phyloP scores from a whole-genome alignment of 805 yeast genomes.

The Pichia sporocuriosa region DNA sequence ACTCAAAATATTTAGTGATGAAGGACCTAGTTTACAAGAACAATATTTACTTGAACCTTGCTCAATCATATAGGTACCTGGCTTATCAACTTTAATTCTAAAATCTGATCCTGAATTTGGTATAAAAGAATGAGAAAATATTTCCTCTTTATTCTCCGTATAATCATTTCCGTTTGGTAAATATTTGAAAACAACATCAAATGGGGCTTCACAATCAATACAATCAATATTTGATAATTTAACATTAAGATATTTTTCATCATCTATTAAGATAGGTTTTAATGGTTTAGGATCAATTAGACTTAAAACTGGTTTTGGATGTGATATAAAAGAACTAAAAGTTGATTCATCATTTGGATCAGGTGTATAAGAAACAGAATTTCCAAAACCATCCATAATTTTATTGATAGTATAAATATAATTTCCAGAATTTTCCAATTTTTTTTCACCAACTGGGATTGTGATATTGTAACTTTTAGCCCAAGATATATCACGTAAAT shows the following conservation, averaged over 20 bases:
- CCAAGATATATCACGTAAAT: slow-evolving; percentile 35
- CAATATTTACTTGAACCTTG: slow-evolving; percentile 57
- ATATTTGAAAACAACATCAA: slow-evolving; percentile 32
- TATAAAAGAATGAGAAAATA: slow-evolving; percentile 24
- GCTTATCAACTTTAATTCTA: slow-evolving; percentile 37
- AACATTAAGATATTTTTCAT: slow-evolving; percentile 28
- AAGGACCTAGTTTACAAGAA: slow-evolving; percentile 58
- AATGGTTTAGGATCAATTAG: slow-evolving; percentile 33
- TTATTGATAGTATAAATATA: slow-evolving; percentile 51
- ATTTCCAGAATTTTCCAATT: slow-evolving; percentile 37
- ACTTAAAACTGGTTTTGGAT: slow-evolving; percentile 47
- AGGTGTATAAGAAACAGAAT: slow-evolving; percentile 39
- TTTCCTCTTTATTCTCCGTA: slow-evolving; percentile 4
- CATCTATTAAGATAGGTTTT: slow-evolving; percentile 26
- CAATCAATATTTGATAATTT: slow-evolving; percentile 19
- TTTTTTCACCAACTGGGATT: slow-evolving; percentile 24
- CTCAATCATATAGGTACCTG: slow-evolving; percentile 61
- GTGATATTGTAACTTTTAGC: slow-evolving; percentile 24
- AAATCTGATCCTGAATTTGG: slow-evolving; percentile 18
- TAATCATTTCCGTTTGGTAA: slow-evolving; percentile 22
- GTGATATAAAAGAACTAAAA: slow-evolving; percentile 42
- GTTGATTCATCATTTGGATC: slow-evolving; percentile 32
- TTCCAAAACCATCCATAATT: slow-evolving; percentile 64
- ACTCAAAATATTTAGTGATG: slow-evolving; percentile 39
- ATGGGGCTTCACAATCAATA: slow-evolving; percentile 41